A percentile compares a stretch with the other conserved stretches of the same genome.
Conservation (phyloP, 2,329 filamentous ascomycete species). For the Sporothrix brasiliensis region DNA sequence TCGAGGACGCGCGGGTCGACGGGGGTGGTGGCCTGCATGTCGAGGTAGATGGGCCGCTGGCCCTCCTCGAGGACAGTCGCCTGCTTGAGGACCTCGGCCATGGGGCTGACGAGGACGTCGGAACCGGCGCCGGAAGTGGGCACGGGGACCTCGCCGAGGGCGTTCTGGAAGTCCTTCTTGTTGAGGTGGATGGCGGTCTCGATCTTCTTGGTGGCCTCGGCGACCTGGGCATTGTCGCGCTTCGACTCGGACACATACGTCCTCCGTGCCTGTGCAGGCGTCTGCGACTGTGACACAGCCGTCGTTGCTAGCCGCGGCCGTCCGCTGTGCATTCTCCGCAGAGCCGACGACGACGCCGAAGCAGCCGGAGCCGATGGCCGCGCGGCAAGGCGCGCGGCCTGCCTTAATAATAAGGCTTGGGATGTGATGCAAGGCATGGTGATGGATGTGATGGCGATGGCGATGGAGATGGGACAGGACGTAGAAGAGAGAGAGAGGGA, state of each 20-base stretch:
- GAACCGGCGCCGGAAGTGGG: constrained; percentile 59
- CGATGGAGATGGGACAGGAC: background rate
- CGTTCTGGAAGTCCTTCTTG: constrained; percentile 75
- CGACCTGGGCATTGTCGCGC: constrained; percentile 77
- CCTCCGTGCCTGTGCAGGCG: constrained; percentile 45
- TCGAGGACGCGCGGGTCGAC: constrained; percentile 93
- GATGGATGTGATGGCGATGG: constrained; percentile 12
- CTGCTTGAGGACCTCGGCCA: constrained; percentile 84
- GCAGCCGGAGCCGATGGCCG: constrained; percentile 40
- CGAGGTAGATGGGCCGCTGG: constrained; percentile 90
- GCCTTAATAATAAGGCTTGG: constrained; percentile 51
- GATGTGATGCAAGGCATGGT: constrained; percentile 32
- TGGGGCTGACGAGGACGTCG: constrained; percentile 69
- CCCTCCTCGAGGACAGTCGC: constrained; percentile 93
- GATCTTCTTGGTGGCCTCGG: constrained; percentile 67
- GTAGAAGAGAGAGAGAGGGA: background rate
- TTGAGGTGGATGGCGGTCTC: constrained; percentile 86
- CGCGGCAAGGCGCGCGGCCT: constrained; percentile 65
- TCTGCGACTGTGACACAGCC: constrained; percentile 30
- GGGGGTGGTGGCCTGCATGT: constrained; percentile 97
- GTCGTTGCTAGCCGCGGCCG: constrained; percentile 41
- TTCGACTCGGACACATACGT: constrained; percentile 84
- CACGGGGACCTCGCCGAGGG: constrained; percentile 46
- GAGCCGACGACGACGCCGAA: constrained; percentile 42
- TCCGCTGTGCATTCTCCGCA: constrained; percentile 42